Evolutionary conservation across 2,329 filamentous ascomycete genomes (phyloP).

Genomic region (Hypoxylon sp.): DNA sequence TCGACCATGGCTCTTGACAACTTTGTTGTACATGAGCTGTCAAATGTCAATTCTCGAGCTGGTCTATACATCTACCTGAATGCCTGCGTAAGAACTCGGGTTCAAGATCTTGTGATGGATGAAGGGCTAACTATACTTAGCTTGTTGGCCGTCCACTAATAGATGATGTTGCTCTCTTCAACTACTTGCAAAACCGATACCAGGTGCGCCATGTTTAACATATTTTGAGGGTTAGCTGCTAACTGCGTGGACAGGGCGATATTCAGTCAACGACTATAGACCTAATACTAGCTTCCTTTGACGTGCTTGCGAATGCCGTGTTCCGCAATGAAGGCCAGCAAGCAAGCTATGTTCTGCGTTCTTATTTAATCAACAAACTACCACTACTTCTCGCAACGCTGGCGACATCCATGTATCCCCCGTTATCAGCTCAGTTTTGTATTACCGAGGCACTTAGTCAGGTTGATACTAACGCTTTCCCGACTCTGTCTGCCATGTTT

Average conservation of each 20-base stretch:
- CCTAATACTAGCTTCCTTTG: constrained; percentile 89
- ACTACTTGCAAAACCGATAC: constrained; percentile 87
- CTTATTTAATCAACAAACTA: constrained; percentile 83
- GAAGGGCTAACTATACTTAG: constrained; percentile 62
- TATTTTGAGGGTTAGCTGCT: constrained; percentile 44
- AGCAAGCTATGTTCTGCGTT: constrained; percentile 81
- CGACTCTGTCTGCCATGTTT: constrained; percentile 72
- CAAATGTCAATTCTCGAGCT: constrained; percentile 80
- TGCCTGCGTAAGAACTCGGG: constrained; percentile 73
- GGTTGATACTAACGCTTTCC: constrained; percentile 84
- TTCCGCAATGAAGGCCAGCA: constrained; percentile 72
- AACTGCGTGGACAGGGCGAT: constrained; percentile 71
- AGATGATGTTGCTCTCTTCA: constrained; percentile 84
- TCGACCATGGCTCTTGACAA: constrained; percentile 70
- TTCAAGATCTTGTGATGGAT: neutral
- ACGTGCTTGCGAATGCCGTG: constrained; percentile 88
- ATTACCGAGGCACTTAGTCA: constrained; percentile 80
- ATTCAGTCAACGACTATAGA: constrained; percentile 83
- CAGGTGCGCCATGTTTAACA: constrained; percentile 66
- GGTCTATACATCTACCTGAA: constrained; percentile 90
- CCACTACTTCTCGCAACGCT: constrained; percentile 69
- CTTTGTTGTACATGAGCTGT: constrained; percentile 73
- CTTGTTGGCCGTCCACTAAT: constrained; percentile 85
- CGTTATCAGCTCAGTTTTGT: constrained; percentile 81
- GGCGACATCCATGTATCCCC: constrained; percentile 77